Evolutionary conservation across 306 rosid genomes (phyloP).

Genomic region (Ammopiptanthus mongolicus): DNA sequence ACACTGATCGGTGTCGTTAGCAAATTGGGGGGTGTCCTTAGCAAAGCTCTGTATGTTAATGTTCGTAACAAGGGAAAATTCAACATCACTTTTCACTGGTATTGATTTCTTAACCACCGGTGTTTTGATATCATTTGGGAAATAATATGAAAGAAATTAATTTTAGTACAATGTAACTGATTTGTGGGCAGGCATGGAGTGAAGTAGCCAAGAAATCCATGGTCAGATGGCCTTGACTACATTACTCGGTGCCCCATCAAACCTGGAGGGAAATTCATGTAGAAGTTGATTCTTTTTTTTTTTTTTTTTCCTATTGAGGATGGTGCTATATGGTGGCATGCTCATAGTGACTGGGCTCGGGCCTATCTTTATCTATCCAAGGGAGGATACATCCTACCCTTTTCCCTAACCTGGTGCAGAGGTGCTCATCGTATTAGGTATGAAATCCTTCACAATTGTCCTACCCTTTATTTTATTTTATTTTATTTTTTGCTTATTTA

Average conservation of each 20-base stretch:
- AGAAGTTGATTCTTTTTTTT: slow-evolving; percentile 29
- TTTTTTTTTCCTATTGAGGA: slow-evolving; percentile 43
- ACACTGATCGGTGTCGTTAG: no score
- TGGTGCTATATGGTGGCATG: slow-evolving; percentile 76
- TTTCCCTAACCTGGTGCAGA: slow-evolving; percentile 42
- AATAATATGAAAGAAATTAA: not conserved
- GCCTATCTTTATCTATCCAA: slow-evolving; percentile 40
- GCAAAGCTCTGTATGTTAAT: no score
- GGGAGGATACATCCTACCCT: slow-evolving; percentile 28
- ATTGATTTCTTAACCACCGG: not conserved
- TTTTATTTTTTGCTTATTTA: not conserved
- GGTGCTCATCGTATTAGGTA: slow-evolving; percentile 45
- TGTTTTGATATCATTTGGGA: not conserved
- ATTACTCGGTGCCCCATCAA: slow-evolving; percentile 55
- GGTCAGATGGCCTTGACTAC: slow-evolving; percentile 52
- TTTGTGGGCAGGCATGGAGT: slow-evolving; percentile 46
- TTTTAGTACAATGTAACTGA: not conserved
- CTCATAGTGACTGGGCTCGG: slow-evolving; percentile 65
- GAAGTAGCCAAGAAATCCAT: slow-evolving; percentile 40
- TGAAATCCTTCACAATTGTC: not conserved
- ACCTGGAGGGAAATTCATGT: slow-evolving; percentile 34
- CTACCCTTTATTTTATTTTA: not conserved
- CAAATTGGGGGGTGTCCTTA: no score
- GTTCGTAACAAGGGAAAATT: slow-evolving; percentile 28
- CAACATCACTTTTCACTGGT: slow-evolving; percentile 61